A percentile compares a stretch with the other conserved stretches of the same genome.
Evolutionary conservation across 345 rosid species (phyloP).

Genomic region (Luvunga scandens): DNA sequence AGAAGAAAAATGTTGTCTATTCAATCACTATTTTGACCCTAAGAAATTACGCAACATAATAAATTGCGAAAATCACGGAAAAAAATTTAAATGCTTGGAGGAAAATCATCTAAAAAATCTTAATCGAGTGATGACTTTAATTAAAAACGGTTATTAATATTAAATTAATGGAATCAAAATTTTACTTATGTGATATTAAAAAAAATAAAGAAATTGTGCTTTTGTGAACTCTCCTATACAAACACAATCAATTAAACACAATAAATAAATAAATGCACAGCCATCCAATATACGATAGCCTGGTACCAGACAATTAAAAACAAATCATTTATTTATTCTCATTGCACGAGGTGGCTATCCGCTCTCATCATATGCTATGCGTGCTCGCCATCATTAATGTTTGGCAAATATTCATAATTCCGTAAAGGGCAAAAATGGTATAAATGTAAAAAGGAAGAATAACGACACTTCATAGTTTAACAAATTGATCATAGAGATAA

Average conservation of each 20-base stretch:
- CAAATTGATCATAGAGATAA: no score
- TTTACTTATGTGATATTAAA: background rate
- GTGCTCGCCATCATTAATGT: slow-evolving; percentile 23
- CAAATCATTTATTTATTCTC: background rate
- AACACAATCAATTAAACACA: background rate
- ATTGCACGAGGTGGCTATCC: background rate
- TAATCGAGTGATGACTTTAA: background rate
- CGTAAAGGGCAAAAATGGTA: no score
- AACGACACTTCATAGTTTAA: no score
- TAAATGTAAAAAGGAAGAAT: no score
- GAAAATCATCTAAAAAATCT: no score
- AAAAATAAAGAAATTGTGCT: background rate
- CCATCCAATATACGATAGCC: background rate
- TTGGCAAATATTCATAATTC: background rate
- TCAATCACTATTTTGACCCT: background rate
- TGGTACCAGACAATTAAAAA: background rate
- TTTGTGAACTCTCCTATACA: background rate
- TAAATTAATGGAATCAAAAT: background rate
- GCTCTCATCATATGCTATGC: background rate
- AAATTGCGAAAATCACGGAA: background rate
- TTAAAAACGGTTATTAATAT: background rate
- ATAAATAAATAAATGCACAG: background rate
- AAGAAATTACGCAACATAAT: background rate
- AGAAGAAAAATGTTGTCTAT: background rate
- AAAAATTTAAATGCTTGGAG: background rate